Evolutionary conservation across 106 monocot genomes (phyloP), one percentile per base, ranked within the genome.

Genomic region (Chionographis japonica): DNA sequence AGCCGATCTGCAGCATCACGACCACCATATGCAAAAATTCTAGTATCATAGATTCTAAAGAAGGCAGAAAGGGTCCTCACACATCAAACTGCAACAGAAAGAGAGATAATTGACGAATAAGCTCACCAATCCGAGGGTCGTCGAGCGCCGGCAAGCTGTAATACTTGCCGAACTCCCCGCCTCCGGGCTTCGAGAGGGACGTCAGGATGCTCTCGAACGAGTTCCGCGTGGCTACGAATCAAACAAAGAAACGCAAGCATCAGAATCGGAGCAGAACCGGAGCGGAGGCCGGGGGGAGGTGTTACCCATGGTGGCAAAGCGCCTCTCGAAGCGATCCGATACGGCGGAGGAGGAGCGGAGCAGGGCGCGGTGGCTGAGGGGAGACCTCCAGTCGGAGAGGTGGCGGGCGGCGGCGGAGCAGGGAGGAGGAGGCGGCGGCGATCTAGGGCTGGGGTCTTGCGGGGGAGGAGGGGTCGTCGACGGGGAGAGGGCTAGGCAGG

Each of bases 111-210:
- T 27, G 46, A 46, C 2, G 9, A 46, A 46, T 6, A 46, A 6
- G 46, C 9, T 68, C 65, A 90, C 90, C 90, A 18, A 86, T 78
- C 54, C 90, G 79, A 39, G 80, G 83, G 78, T 90, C 90, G 61
- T 90, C 72, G 35, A 86, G 90, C 37, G 77, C 90, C 41, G 86
- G 74, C 39, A 86, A 75, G 62, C 83, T 86, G 67, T 77, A 90
- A 72, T 80, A 90, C 19, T 80, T 83, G 67, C 90, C 90, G 19
- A 75, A 90, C 19, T 86, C 86, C 1, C 83, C 83, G n/a, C 90
- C 90, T 4, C 66, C 78, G 4, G 83, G 86, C 68, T 76, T 86
- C 39, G 85, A 67, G 52, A 86, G 83, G 66, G 75, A 75, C 8
- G 83, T 75, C 65, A 90, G 58, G 20, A 90, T 81, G 57, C 57